Evolutionary conservation across 257 asterid genomes (phyloP), one percentile per base, ranked within the genome.

Genomic region (Catharanthus roseus): DNA sequence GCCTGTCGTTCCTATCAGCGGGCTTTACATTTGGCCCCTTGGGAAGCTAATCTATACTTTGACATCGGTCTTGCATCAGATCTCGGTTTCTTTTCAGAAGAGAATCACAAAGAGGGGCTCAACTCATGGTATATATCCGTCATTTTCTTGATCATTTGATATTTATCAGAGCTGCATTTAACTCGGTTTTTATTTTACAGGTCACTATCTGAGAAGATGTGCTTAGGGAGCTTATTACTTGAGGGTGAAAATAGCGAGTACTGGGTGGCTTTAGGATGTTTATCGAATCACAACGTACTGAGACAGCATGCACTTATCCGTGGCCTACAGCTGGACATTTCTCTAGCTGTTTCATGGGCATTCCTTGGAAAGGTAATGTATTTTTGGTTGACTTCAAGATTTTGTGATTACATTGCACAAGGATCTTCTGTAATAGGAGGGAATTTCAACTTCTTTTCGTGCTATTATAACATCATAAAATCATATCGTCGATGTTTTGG

Each of bases 281-380:
- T 95, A 77, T 88, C 99, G 24, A 55, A 74, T 75, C 68, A 86
- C 71, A 69, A 65, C 73, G 84, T 87, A 71, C 77, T 91, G 85
- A 91, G 84, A 73, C 99, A 95, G 73, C 99, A 95, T 82, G 95
- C 99, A 75, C 83, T 91, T 67, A 78, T 95, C 74, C 96, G 99
- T 38, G 97, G 91, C 54, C 77, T 95, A 80, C 97, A 95, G 60
- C 83, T 95, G 87, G 95, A 95, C 70, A 88, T 85, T 64, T 88
- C 96, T 77, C 81, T 89, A 57, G 99, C 99, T 75, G 96, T 85
- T 76, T 96, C 99, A 28, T 95, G 99, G 99, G 97, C 97, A 21
- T 85, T 83, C 75, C 90, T 91, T 63, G 99, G 97, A 74, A 95
- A 86, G 96, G 99, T 93, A 86, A 78, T 70, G 15, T 64, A 55